Evolutionary conservation across 371 early-diverging fungal genomes (phyloP).

Genomic region (Capillidium heterosporum): DNA sequence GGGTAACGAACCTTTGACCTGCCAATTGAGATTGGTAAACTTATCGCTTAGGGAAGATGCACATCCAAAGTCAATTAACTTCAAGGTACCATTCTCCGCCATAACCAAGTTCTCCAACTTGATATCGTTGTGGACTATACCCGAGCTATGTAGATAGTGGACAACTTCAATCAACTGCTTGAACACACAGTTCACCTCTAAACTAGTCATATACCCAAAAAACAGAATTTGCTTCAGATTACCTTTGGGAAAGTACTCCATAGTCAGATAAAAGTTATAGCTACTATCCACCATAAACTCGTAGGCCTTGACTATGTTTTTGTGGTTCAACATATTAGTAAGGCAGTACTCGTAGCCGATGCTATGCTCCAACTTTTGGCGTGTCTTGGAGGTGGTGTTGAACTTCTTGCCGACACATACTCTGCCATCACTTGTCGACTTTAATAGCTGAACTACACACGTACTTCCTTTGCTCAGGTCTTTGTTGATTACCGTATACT

Average conservation of each 20-base stretch:
- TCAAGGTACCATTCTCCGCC: background rate
- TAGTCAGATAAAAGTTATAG: background rate
- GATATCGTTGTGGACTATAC: background rate
- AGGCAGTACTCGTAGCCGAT: background rate
- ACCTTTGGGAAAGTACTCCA: conserved; percentile 10
- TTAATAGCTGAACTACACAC: too few species aligned
- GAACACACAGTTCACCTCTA: background rate
- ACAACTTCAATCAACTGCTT: background rate
- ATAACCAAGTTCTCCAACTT: background rate
- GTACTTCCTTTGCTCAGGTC: too few species aligned
- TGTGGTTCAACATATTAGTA: background rate
- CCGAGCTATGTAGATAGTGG: background rate
- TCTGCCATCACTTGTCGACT: too few species aligned
- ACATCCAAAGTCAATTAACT: conserved; percentile 1
- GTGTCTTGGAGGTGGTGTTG: background rate
- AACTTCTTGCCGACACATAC: too few species aligned
- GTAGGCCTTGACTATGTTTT: conserved; percentile 3
- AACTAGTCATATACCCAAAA: conserved; percentile 1
- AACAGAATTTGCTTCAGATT: conserved; percentile 16
- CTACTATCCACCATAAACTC: background rate
- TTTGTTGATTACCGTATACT: too few species aligned
- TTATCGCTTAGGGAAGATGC: background rate
- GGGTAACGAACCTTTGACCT: background rate
- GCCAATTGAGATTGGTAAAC: background rate
- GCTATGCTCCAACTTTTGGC: background rate